These are phyloP conservation scores for Mortierella claussenii DNA, from an alignment of 192 early-diverging fungal genomes.

Conservation along the genomic window DNA sequence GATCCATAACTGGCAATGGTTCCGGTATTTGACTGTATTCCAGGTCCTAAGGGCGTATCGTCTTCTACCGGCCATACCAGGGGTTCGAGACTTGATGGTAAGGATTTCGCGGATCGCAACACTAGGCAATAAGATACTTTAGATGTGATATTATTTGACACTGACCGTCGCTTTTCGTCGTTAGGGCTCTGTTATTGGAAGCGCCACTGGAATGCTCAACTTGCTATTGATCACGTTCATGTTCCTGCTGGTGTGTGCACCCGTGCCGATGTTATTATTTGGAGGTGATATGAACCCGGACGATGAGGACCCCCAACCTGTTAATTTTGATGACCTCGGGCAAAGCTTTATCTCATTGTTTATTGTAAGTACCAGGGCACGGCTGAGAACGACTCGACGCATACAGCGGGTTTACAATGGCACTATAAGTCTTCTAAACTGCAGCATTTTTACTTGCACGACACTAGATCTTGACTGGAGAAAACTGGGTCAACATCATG, in stretches of 20 bases:
- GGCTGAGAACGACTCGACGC: not conserved
- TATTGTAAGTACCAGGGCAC: slow-evolving; percentile 51
- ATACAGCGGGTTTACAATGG: too few relatives aligned
- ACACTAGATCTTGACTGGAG: slow-evolving; percentile 68
- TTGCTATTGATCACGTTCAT: slow-evolving; percentile 59
- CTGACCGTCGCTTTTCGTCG: not conserved
- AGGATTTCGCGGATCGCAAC: too few relatives aligned
- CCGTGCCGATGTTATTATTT: slow-evolving; percentile 47
- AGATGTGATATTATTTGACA: too few relatives aligned
- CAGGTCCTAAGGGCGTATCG: slow-evolving; percentile 64
- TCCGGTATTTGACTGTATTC: slow-evolving; percentile 63
- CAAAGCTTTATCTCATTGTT: slow-evolving; percentile 64
- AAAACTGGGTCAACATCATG: slow-evolving; percentile 67
- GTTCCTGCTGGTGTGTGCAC: slow-evolving; percentile 46
- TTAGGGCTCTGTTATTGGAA: slow-evolving; percentile 63
- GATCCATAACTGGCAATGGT: slow-evolving; percentile 55
- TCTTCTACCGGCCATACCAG: slow-evolving; percentile 61
- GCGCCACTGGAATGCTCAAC: slow-evolving; percentile 65
- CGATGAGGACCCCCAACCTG: slow-evolving; percentile 26
- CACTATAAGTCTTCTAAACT: too few relatives aligned
- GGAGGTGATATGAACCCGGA: slow-evolving; percentile 33
- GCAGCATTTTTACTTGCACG: not conserved
- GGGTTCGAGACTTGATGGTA: slow-evolving; percentile 61
- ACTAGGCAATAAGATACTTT: too few relatives aligned
- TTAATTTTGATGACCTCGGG: slow-evolving; percentile 59